Evolutionary conservation across 2,329 filamentous ascomycete genomes (phyloP), one percentile per base, ranked within the genome.

Genomic region (Xylaria sp.): DNA sequence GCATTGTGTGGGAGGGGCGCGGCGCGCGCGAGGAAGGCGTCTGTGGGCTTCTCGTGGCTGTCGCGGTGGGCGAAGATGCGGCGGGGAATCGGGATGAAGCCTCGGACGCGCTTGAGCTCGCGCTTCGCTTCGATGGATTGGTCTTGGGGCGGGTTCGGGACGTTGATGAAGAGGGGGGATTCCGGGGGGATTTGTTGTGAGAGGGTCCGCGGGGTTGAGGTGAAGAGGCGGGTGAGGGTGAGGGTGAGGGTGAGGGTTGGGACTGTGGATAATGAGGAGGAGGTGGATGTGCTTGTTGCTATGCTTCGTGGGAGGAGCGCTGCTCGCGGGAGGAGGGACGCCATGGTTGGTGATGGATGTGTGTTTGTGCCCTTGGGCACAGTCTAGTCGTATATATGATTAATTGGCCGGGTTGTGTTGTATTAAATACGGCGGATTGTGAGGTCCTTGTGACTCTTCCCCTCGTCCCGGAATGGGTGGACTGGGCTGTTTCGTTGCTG

Each of bases 101-200:
- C 96, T 79, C 93, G 93, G 40, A 93, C 79, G 10, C 81, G 81
- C 69, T 79, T 82, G 16, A 78, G 78, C 73, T 87, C 83, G 37
- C 75, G 73, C 55, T 65, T 67, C 6, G 72, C 73, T 60, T 79
- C 78, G 72, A 77, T 71, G 1, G 74, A 74, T n/a, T 88, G 85
- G 60, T 91, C 89, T 79, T 97, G 93, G n/a, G 89, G 87, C 58
- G 92, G 87, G 73, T 86, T 85, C 57, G 94, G 95, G 64, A 98
- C 85, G 73, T 93, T 90, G 82, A 98, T 92, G 84, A 92, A 98
- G 72, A 88, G 87, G 55, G 96, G 95, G 42, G 94, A 97, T 79
- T 98, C 93, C 58, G 96, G 95, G 21, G 91, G 91, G 71, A 94
- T 92, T 68, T 88, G 84, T 29, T 63, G 63, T 1, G n/a, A 12